Evolutionary conservation across 2,329 filamentous ascomycete genomes (phyloP).

Genomic region (Gnomoniopsis sp.): DNA sequence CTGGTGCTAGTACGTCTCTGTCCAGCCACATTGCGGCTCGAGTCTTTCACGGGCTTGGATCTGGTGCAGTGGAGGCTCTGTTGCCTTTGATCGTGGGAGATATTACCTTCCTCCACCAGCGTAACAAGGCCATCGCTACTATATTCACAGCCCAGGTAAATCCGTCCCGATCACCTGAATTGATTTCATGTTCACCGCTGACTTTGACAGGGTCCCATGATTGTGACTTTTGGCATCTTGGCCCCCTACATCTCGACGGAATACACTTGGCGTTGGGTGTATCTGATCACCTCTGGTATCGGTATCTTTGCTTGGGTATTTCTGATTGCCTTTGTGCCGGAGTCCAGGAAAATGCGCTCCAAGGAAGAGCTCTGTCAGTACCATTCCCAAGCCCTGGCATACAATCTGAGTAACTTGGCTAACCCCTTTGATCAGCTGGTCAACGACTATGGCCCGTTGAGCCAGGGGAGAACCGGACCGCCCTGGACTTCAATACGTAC

Average conservation of each 20-base stretch:
- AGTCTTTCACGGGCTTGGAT: constrained; percentile 32
- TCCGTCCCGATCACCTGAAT: background rate
- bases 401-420: background rate
- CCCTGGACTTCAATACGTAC: constrained; percentile 25
- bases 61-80: constrained; percentile 32
- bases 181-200: background rate
- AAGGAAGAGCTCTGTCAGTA: constrained; percentile 26
- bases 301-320: constrained; percentile 31
- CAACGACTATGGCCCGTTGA: constrained; percentile 1
- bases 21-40: constrained; percentile 30
- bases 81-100: constrained; percentile 37
- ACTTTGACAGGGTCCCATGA: constrained; percentile 24
- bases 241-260: constrained; percentile 28
- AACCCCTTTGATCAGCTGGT: background rate
- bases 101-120: constrained; percentile 35
- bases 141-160: constrained; percentile 23
- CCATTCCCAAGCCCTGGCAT: background rate
- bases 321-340: constrained; percentile 30
- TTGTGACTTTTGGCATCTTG: constrained; percentile 26
- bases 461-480: constrained; percentile 25
- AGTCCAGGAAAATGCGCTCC: constrained; percentile 30
- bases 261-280: constrained; percentile 32
- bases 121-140: constrained; percentile 32
- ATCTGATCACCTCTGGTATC: constrained; percentile 29
- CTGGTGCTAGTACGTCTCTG: constrained; percentile 29